A percentile compares a stretch with the other conserved stretches of the same genome.
Evolutionary conservation across 768 basidiomycete genomes (phyloP).

Genomic region (Steccherinum ochraceum): DNA sequence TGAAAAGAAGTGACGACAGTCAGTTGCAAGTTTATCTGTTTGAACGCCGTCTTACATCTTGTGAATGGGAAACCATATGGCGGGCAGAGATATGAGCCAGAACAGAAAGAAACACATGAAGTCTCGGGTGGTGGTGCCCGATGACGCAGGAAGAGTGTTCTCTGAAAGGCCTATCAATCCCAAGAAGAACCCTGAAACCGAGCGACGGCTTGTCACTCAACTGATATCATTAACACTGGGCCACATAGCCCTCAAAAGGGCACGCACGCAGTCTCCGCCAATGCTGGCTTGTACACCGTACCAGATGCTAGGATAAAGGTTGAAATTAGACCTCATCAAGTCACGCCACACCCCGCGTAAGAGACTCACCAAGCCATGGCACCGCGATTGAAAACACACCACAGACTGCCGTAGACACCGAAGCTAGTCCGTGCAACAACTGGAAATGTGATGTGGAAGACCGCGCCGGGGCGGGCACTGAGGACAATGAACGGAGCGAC

Average conservation of each 20-base stretch:
- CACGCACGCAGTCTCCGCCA: conserved; percentile 71
- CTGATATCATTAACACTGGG: conserved; percentile 57
- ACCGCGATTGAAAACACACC: conserved; percentile 74
- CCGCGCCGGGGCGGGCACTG: conserved; percentile 73
- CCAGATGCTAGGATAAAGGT: conserved; percentile 46
- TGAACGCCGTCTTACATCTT: conserved; percentile 46
- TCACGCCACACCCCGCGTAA: conserved; percentile 4
- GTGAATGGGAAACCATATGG: conserved; percentile 81
- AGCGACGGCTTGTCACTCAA: conserved; percentile 3
- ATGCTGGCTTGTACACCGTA: conserved; percentile 79
- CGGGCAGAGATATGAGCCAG: conserved; percentile 74
- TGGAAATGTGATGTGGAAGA: conserved; percentile 75
- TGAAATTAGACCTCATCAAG: neutral
- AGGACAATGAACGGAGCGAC: conserved; percentile 63
- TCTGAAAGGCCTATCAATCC: too few relatives aligned
- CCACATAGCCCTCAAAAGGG: conserved; percentile 74
- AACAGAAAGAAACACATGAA: conserved; percentile 84
- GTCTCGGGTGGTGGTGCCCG: conserved; percentile 70
- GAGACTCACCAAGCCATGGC: conserved; percentile 61
- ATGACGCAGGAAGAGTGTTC: conserved; percentile 66
- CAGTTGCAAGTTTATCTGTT: conserved; percentile 1
- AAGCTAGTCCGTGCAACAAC: conserved; percentile 71
- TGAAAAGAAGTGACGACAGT: conserved; percentile 24
- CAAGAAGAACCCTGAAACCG: too few relatives aligned
- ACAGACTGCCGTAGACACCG: conserved; percentile 71